Evolutionary conservation across 805 yeast species (phyloP).

Genomic region (Metschnikowia matae): DNA sequence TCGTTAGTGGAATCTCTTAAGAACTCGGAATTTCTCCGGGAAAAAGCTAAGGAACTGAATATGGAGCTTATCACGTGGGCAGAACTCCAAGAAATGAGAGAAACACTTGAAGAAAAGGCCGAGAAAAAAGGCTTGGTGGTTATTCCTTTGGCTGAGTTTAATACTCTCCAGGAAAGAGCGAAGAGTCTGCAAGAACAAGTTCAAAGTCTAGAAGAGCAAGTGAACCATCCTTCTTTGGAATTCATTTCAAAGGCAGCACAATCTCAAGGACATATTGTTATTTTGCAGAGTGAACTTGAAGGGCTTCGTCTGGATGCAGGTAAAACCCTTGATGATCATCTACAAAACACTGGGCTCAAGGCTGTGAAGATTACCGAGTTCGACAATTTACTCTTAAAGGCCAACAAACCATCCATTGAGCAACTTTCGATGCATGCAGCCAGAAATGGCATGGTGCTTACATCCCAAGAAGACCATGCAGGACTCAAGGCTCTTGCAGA

Average conservation of each 20-base stretch:
- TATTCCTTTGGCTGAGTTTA: conserved; percentile 13
- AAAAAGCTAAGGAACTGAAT: conserved; percentile 6
- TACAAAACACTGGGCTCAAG: conserved; percentile 9
- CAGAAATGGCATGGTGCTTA: conserved; percentile 25
- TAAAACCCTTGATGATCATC: conserved; percentile 14
- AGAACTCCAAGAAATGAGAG: conserved; percentile 13
- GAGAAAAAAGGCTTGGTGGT: conserved; percentile 14
- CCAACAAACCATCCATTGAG: conserved; percentile 25
- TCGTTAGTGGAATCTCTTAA: conserved; percentile 1
- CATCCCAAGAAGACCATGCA: conserved; percentile 24
- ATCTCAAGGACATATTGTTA: conserved; percentile 4
- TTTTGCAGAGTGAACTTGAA: conserved; percentile 4
- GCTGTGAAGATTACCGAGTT: conserved; percentile 18
- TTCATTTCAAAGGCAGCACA: conserved; percentile 9
- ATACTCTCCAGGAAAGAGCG: conserved; percentile 7
- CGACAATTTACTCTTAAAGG: conserved; percentile 18
- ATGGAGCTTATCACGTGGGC: conserved; percentile 10
- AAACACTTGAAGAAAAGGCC: conserved; percentile 17
- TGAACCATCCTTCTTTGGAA: conserved; percentile 9
- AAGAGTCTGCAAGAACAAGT: conserved; percentile 1
- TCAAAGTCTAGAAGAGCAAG: background rate
- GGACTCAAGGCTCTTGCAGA: conserved; percentile 9
- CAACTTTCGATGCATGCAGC: conserved; percentile 24
- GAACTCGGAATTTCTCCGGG: conserved; percentile 3
- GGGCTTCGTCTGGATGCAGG: conserved; percentile 11